These are phyloP conservation scores for Scheffersomyces illinoinensis DNA, from an alignment of 1,139 yeast species.

Conservation along the genomic window DNA sequence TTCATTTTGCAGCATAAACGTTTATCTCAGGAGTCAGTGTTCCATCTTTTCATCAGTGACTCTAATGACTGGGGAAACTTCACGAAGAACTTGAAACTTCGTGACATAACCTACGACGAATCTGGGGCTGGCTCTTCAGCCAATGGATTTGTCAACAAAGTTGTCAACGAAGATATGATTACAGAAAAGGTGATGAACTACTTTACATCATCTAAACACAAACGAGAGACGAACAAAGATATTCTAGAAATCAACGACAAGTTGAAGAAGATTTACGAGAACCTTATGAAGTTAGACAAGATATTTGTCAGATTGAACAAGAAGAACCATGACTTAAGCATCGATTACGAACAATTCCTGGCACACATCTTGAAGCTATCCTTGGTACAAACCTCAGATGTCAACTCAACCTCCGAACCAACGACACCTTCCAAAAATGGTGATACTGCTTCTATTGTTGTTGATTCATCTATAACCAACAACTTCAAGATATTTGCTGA, in stretches of 20 bases:
- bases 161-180: conserved; percentile 59
- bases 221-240: conserved; percentile 72
- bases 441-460: conserved; percentile 13
- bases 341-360: conserved; percentile 72
- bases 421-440: conserved; percentile 11
- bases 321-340: conserved; percentile 70
- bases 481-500: conserved; percentile 44
- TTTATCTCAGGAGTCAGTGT: conserved; percentile 67
- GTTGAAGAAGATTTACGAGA: conserved; percentile 81
- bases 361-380: conserved; percentile 70
- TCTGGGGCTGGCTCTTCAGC: conserved; percentile 1
- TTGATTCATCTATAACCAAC: conserved; percentile 13
- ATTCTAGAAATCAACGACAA: conserved; percentile 82
- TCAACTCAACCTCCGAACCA: conserved; percentile 4
- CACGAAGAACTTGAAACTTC: conserved; percentile 55
- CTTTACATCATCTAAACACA: conserved; percentile 70
- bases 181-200: conserved; percentile 93
- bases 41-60: conserved; percentile 72
- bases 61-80: conserved; percentile 84
- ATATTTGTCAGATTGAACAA: conserved; percentile 73
- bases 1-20: conserved; percentile 75
- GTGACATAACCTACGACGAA: conserved; percentile 27
- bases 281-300: conserved; percentile 73
- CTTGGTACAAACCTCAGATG: conserved; percentile 39
- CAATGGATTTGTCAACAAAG: conserved; percentile 37